Evolutionary conservation across 805 yeast genomes (phyloP), one percentile per base, ranked within the genome.

Genomic region (Sugiyamaella lignohabitans): DNA sequence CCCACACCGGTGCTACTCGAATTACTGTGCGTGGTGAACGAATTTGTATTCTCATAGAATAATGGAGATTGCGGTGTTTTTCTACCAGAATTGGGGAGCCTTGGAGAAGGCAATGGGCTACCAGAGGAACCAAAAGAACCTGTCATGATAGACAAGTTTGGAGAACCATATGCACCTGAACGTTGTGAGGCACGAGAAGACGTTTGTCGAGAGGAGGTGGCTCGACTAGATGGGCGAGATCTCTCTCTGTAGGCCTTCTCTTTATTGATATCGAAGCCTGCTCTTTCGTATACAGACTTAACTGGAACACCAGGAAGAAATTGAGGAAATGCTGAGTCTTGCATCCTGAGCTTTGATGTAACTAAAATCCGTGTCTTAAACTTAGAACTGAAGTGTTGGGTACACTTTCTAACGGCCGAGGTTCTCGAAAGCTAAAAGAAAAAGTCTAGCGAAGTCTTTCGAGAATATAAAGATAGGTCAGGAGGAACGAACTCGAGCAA

Each of bases 221-320:
- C 11, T 2, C 43, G 23, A 14, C 40, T 24, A 40, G 30, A 24
- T 8, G 50, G 42, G 6, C 48, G 20, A 14, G 22, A 6, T 11
- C 14, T 35, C 5, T 42, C 43, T 6, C 44, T 41, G 50, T 60
- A 59, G 21, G 38, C 21, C 8, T 6, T 6, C 8, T 8, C 14
- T 18, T 35, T 35, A 19, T 35, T 35, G 35, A 63, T 67, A 34
- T 67, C 70, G 48, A 70, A 68, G 6, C 73, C 73, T 3, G 73
- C 73, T 11, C 71, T 63, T 51, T 70, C 71, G 48, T 64, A 68
- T 23, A 68, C 71, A 37, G 64, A 58, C 34, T 63, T 66, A 45
- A 59, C 53, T 17, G 51, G 54, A 2, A 52, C 54, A 10, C 69
- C 69, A 10, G 64, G 60, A 5, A 61, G 60, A 39, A 69, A 63